These are phyloP conservation scores for Geoglossum cookeanum DNA, from an alignment of 2,329 filamentous ascomycete species.

Conservation along the genomic window DNA sequence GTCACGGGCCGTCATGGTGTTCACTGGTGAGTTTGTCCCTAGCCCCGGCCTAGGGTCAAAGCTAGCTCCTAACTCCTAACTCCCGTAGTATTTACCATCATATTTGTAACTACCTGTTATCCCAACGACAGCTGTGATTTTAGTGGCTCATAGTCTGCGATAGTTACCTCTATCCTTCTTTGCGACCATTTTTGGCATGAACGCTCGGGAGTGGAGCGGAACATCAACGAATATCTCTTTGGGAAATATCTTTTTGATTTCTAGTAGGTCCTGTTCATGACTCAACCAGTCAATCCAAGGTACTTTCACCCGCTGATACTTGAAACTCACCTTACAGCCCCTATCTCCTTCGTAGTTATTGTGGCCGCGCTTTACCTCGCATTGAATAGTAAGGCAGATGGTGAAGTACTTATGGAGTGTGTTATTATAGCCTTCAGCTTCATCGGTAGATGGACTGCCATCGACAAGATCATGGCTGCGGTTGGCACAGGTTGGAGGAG, in stretches of 20 bases:
- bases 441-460: not conserved
- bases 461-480: not conserved
- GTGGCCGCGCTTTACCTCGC: not conserved
- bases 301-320: no score
- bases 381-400: not conserved
- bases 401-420: not conserved
- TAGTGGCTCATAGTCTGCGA: not conserved
- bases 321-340: not conserved
- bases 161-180: not conserved
- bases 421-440: not conserved
- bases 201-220: not conserved
- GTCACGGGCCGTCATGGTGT: not conserved
- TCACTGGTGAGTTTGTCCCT: not conserved
- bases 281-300: not conserved
- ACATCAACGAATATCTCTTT: not conserved
- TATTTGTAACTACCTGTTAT: not conserved
- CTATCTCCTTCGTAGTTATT: not conserved
- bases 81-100: not conserved
- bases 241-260: not conserved
- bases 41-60: not conserved
- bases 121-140: not conserved
- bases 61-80: not conserved
- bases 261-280: not conserved
- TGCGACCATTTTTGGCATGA: not conserved
- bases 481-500: not conserved